Percentiles rank a stretch among this genome's conserved stretches.
These are phyloP conservation scores for Penicillium sp. DNA, from an alignment of 2,329 filamentous ascomycete genomes.

Conservation along the genomic window DNA sequence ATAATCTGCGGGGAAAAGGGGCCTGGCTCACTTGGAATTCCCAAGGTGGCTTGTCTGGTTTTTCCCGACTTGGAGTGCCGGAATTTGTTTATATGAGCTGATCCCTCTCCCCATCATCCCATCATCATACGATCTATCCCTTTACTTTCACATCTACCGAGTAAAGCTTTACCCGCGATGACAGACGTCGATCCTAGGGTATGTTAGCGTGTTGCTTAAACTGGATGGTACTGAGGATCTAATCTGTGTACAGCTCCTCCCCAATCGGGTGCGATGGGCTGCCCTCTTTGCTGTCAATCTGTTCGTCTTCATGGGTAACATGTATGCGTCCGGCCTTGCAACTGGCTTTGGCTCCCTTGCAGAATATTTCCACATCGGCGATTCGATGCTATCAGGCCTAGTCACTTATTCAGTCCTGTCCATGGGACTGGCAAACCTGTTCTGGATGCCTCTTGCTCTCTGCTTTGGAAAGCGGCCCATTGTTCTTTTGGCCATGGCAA, in stretches of 20 bases:
- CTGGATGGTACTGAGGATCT: neutral
- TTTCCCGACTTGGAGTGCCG: slow-evolving; percentile 2
- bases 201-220: neutral
- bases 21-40: neutral
- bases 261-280: slow-evolving; percentile 24
- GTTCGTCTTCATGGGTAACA: slow-evolving; percentile 31
- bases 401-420: slow-evolving; percentile 27
- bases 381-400: slow-evolving; percentile 18
- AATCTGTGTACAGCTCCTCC: slow-evolving; percentile 17
- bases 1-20: slow-evolving; percentile 3
- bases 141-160: neutral
- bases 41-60: neutral
- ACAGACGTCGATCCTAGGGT: slow-evolving; percentile 23
- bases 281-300: slow-evolving; percentile 30
- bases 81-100: slow-evolving; percentile 13
- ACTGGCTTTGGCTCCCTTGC: slow-evolving; percentile 26
- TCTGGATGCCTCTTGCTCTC: slow-evolving; percentile 40
- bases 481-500: slow-evolving; percentile 31
- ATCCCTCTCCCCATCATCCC: neutral
- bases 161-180: slow-evolving; percentile 4
- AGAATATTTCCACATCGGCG: slow-evolving; percentile 19
- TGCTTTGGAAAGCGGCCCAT: slow-evolving; percentile 41
- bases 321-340: slow-evolving; percentile 30
- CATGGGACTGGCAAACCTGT: slow-evolving; percentile 31
- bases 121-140: slow-evolving; percentile 8